Base-by-base conservation (phyloP, 2,329 filamentous ascomycete species). In the Diplodia mutila region DNA sequence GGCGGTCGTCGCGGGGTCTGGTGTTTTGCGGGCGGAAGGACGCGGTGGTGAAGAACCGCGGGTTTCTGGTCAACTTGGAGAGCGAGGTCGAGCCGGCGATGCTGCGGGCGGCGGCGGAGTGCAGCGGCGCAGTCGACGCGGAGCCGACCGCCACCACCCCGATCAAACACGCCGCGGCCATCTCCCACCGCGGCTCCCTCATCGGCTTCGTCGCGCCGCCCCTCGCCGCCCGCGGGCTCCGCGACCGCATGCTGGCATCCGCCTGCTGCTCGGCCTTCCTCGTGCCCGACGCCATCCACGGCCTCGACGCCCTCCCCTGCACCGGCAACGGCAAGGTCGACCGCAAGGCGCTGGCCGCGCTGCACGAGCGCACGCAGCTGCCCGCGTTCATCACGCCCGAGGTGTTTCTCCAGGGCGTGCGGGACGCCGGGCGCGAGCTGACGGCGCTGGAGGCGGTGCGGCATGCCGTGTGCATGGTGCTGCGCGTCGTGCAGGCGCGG, bases 1-100 rank as follows among this genome's bases (percentile, higher is more conserved):
- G 16, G 9, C 71, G 72, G 2, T 77, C 78, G 39, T 73, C 74
- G 9, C 49, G 16, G 23, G 69, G 69, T 11, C 12, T 65, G 27
- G 51, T 29, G 8, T 70, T 69, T 66, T 29, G 42, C 39, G 68
- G 68, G 16, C 68, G 68, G 46, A 69, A 67, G 39, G 68, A 69
- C 23, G 55, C 51, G 25, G 34, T 68, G 32, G 65, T 67, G 14
- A 69, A 69, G 53, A 73, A 80, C 59, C 77, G 78, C n/a, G 78
- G 78, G 7, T 74, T 77, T 64, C 75, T 78, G 0, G 74, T 80
- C 54, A 78, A 80, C 67, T 69, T 80, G 11, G 78, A 80, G 65
- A 75, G 79, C 59, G 78, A 80, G 66, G 72, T 66, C 29, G 64
- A 66, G 53, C 64, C 64, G 16, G 64, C 64, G 14, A 25, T 66